Evolutionary conservation across 805 yeast genomes (phyloP).

Genomic region (Zygosaccharomyces siamensis): DNA sequence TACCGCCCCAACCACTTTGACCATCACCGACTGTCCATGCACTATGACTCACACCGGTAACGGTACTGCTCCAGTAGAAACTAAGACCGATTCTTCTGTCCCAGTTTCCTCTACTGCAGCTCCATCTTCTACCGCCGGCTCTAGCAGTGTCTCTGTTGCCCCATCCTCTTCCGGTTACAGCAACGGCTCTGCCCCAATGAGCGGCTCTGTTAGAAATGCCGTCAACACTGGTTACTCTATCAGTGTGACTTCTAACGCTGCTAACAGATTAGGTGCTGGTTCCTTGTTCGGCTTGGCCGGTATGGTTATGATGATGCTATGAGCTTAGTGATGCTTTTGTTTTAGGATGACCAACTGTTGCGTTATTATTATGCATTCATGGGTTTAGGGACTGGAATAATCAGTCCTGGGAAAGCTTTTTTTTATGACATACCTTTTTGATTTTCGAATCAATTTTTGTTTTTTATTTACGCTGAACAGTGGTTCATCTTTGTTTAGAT

Average conservation of each 20-base stretch:
- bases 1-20: conserved; percentile 73
- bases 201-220: not conserved
- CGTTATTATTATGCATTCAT: not conserved
- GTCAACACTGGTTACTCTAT: conserved; percentile 4
- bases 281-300: conserved; percentile 16
- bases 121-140: conserved; percentile 6
- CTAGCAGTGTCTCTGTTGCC: conserved; percentile 8
- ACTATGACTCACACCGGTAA: conserved; percentile 54
- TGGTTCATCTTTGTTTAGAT: conserved; percentile 5
- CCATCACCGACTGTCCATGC: conserved; percentile 86
- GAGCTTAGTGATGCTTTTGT: conserved; percentile 1
- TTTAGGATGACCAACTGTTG: not conserved
- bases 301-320: conserved; percentile 13
- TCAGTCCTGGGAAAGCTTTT: not conserved
- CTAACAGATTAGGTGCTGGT: conserved; percentile 12
- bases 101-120: conserved; percentile 17
- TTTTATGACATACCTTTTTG: conserved; percentile 3
- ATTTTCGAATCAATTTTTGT: not conserved
- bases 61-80: conserved; percentile 44
- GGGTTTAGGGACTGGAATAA: not conserved
- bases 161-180: conserved; percentile 15
- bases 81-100: not conserved
- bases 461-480: conserved; percentile 2
- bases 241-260: conserved; percentile 9
- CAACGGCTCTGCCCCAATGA: conserved; percentile 2